A percentile compares a stretch with the other conserved stretches of the same genome.
Evolutionary conservation across 163 green algal genomes (phyloP).

Genomic region (Chlamydomonas reinhardtii): DNA sequence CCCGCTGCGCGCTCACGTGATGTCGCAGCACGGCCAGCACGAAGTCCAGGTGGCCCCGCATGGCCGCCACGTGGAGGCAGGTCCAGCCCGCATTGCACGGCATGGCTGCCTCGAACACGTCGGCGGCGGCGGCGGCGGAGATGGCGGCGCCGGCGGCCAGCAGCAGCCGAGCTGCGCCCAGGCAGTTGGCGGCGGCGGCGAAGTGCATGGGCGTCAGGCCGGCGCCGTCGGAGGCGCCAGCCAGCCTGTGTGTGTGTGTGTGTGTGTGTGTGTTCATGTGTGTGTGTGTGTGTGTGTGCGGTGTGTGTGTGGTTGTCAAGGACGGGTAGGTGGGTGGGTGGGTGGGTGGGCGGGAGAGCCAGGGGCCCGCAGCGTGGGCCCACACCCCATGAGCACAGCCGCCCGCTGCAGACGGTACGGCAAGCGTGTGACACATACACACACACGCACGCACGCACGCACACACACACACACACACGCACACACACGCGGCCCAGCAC

Average conservation of each 20-base stretch:
- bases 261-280: too few species aligned
- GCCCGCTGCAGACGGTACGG: too few species aligned
- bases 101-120: constrained; percentile 26
- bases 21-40: constrained; percentile 3
- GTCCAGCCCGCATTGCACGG: constrained; percentile 40
- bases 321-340: too few species aligned
- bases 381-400: too few species aligned
- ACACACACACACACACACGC: too few species aligned
- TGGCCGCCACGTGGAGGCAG: constrained; percentile 36
- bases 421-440: too few species aligned
- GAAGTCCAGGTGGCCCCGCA: constrained; percentile 30
- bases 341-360: too few species aligned
- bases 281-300: too few species aligned
- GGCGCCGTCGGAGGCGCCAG: neutral
- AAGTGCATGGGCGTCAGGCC: constrained; percentile 39
- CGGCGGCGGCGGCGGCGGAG: neutral
- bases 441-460: too few species aligned
- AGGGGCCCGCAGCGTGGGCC: too few species aligned
- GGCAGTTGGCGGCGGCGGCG: constrained; percentile 6
- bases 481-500: too few species aligned
- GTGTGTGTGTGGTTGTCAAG: too few species aligned
- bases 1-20: constrained; percentile 11
- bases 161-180: constrained; percentile 16
- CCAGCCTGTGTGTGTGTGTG: constrained; percentile 18
- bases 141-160: constrained; percentile 21